Evolutionary conservation across 2,329 filamentous ascomycete species (phyloP).

Genomic region (Pseudogymnoascus sp.): DNA sequence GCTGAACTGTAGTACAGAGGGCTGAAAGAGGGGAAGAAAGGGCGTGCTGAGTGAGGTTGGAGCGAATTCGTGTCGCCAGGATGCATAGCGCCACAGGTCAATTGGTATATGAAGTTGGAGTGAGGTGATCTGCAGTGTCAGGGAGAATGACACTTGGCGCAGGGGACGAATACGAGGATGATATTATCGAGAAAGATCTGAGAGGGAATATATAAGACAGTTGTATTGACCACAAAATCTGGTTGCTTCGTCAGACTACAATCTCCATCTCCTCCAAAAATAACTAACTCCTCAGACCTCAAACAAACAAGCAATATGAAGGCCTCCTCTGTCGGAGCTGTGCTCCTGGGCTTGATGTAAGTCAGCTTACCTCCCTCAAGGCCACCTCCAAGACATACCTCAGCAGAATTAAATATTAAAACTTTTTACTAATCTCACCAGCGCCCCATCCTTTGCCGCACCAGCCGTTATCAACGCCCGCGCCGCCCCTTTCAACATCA

Average conservation of each 20-base stretch:
- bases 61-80: background rate
- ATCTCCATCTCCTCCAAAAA: no score
- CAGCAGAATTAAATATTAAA: background rate
- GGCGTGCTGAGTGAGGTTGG: background rate
- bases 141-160: background rate
- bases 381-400: background rate
- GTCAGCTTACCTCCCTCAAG: background rate
- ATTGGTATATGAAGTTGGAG: conserved; percentile 1
- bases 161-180: background rate
- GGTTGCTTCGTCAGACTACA: background rate
- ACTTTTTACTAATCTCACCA: background rate
- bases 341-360: conserved; percentile 2
- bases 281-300: background rate
- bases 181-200: background rate
- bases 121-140: background rate
- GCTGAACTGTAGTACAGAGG: background rate
- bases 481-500: conserved; percentile 1
- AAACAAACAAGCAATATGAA: conserved; percentile 3
- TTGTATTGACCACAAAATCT: background rate
- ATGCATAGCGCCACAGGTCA: background rate
- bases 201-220: background rate
- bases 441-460: background rate
- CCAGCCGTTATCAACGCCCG: background rate
- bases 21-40: background rate
- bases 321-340: background rate